Conservation (phyloP, 2,329 filamentous ascomycete genomes). For the Ceratocystiopsis sp. region DNA sequence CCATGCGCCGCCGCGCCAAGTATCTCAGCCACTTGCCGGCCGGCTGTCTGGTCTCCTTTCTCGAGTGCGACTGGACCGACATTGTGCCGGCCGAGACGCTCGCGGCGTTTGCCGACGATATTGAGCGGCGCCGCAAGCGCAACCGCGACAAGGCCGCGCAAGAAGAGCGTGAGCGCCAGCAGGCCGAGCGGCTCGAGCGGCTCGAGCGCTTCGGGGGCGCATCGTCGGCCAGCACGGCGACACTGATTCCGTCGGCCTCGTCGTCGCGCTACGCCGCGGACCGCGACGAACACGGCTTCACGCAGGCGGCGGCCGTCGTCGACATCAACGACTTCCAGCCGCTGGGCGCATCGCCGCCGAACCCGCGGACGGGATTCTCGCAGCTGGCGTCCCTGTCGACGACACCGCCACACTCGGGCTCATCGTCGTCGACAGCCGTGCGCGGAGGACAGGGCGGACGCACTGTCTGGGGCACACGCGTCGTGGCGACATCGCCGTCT, state of each 20-base stretch:
- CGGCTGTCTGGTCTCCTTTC: conserved; percentile 78
- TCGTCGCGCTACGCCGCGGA: background rate
- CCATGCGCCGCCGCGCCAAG: conserved; percentile 65
- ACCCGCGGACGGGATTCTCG: conserved; percentile 43
- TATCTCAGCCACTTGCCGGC: conserved; percentile 76
- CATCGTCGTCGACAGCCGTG: background rate
- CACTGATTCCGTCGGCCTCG: too few species aligned
- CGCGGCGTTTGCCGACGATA: conserved; percentile 58
- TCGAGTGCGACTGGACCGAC: conserved; percentile 92
- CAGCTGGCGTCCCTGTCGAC: conserved; percentile 63
- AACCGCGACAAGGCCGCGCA: conserved; percentile 70
- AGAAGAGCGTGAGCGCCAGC: conserved; percentile 70
- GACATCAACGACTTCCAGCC: conserved; percentile 50
- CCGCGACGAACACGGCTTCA: background rate
- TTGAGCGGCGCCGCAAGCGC: conserved; percentile 56
- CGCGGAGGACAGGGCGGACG: conserved; percentile 17
- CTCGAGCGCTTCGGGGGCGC: conserved; percentile 17
- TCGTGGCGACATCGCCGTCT: conserved; percentile 43
- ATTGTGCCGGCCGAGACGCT: conserved; percentile 62
- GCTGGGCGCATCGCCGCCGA: conserved; percentile 35
- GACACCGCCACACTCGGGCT: conserved; percentile 42
- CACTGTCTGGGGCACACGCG: conserved; percentile 87
- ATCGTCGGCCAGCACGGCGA: too few species aligned
- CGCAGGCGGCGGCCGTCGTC: conserved; percentile 14
- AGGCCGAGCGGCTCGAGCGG: conserved; percentile 68